Base-by-base conservation (phyloP, 2,329 filamentous ascomycete species). In the Colletotrichum graminicola region DNA sequence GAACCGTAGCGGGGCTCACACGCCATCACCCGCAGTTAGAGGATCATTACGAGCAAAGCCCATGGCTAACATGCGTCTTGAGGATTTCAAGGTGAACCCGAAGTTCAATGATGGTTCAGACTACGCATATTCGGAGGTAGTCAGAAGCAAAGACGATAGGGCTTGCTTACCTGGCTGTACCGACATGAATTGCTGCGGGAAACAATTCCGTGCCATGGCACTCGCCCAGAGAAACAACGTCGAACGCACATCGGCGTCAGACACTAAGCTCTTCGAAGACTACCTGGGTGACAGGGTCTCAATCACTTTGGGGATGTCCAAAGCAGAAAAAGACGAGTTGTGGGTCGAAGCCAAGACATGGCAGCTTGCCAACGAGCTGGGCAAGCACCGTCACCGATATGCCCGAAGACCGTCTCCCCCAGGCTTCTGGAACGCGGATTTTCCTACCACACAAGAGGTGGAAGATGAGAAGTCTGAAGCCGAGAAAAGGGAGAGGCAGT, bases 351-450 rank as follows among this genome's bases (percentile, higher is more conserved):
- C 95, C 16, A 92, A 91, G 77, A 91, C 90, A 0, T 88, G 90
- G 77, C 85, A 91, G 60, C 83, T 97, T 73, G 92, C 95, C 1
- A 91, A 95, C 77, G 87, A 89, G 73, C 90, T 89, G 79, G 94
- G 94, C 7, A 94, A 87, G 78, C 95, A 98, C 80, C 88, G 92
- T 67, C 89, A 95, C 75, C 87, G 90, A 36, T 94, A 92, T 80
- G 88, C 91, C 71, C 88, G 94, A 62, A 87, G 89, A 73, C 85
- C 84, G 55, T 94, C 92, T 12, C 95, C 96, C 16, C 94, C 94
- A 1, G 95, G 94, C 0, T 98, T 94, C 79, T 99, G 96, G 96
- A 87, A 93, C 65, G 88, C 92, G 1, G 95, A 97, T 75, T 97
- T 99, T 79, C 95, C 95, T 1, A 90, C 84, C 34, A 98, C 96